Conservation (phyloP, 2,329 filamentous ascomycete species). For the Ophiostoma tasmaniense region DNA sequence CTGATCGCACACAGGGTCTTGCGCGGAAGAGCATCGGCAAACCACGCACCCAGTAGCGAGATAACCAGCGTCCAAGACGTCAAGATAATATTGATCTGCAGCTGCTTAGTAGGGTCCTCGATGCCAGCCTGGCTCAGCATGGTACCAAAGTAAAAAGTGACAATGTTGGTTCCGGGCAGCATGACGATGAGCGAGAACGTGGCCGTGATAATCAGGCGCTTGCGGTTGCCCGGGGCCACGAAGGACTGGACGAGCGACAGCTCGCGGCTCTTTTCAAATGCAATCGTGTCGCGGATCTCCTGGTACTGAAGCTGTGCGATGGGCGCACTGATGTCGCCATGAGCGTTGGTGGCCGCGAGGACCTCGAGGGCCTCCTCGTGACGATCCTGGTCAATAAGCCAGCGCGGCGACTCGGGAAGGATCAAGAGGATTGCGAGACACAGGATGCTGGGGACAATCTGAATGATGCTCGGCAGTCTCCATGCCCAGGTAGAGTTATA, state of each 20-base stretch:
- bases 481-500: conserved; percentile 20
- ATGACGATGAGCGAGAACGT: conserved; percentile 14
- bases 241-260: not conserved
- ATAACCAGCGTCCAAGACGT: conserved; percentile 10
- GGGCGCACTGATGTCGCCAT: conserved; percentile 1
- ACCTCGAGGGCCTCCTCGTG: conserved; percentile 35
- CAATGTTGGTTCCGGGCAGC: conserved; percentile 20
- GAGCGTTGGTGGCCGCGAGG: conserved; percentile 17
- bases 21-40: conserved; percentile 5
- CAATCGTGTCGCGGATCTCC: not conserved
- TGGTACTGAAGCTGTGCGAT: not conserved
- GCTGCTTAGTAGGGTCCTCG: conserved; percentile 11
- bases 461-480: conserved; percentile 37
- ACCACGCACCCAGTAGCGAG: conserved; percentile 5
- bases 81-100: conserved; percentile 16
- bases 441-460: conserved; percentile 23
- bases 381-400: conserved; percentile 12
- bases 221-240: conserved; percentile 17
- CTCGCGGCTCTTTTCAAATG: conserved; percentile 4
- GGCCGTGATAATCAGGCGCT: conserved; percentile 17
- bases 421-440: conserved; percentile 15
- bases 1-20: conserved; percentile 11
- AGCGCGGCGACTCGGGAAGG: conserved; percentile 18
- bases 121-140: conserved; percentile 14
- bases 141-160: conserved; percentile 28